Base-by-base conservation (phyloP, 2,329 filamentous ascomycete species). In the Hypoxylon sp. region DNA sequence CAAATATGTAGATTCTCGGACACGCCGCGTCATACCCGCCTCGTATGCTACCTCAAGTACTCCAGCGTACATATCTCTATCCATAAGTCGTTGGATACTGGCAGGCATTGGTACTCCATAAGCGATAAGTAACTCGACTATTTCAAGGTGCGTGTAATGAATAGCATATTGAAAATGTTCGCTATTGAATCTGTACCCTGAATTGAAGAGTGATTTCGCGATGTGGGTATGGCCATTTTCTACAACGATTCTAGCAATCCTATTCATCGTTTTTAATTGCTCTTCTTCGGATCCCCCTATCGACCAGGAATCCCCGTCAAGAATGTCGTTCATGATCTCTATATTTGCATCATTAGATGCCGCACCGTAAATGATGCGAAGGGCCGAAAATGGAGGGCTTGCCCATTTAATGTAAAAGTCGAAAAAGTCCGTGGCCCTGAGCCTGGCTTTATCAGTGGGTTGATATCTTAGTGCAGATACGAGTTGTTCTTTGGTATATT, bases 61-160 rank as follows among this genome's bases (percentile, higher is more conserved):
- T 4, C 5, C 14, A 5, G 11, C 14, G 14, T 37, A 37, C 5
- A 10, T 14, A 14, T 26, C 26, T 26, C 5, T 4, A 26, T 26
- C 26, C 11, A 37, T 14, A 4, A 3, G 5, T 37, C 10, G 33
- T 4, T 4, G 13, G 13, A 37, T n/a, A 4, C 14, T 42, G n/a
- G 26, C 26, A 37, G 19, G n/a, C 9, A 59, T 22, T 1, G 47
- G 51, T 5, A 53, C 10, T 8, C 61, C 61, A 9, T n/a, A 46
- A 1, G 9, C 13, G 5, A 59, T 19, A 6, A 59, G 26, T 13
- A n/a, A 3, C 5, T 58, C 39, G 1, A 47, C 19, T 19, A 48
- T 19, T 35, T 37, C 3, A 3, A 13, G 13, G 0, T 50, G 1
- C 14, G 17, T 19, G 3, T 4, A 2, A 11, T 3, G 2, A n/a